Percentiles rank a stretch among this genome's conserved stretches.
Evolutionary conservation across 2,329 filamentous ascomycete species (phyloP).

Genomic region (Mycosphaerella sp.): DNA sequence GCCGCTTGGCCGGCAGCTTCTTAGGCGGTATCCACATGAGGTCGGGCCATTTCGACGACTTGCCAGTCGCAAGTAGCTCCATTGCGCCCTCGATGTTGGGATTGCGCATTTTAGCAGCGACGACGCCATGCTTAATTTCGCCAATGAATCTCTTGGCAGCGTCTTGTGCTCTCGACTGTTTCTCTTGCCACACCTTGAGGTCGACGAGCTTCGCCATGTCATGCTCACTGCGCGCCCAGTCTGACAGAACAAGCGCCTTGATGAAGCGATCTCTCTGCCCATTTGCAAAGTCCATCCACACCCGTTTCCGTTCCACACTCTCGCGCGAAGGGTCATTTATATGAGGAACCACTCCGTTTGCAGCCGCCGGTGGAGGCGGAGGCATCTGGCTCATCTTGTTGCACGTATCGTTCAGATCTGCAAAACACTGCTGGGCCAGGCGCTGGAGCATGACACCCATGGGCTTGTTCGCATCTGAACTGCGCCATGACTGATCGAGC

Average conservation of each 20-base stretch:
- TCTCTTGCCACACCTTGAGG: constrained; percentile 63
- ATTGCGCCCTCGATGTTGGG: constrained; percentile 88
- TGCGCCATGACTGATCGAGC: constrained; percentile 51
- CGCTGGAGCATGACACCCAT: constrained; percentile 69
- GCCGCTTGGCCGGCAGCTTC: constrained; percentile 62
- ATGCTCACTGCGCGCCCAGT: constrained; percentile 74
- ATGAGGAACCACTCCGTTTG: constrained; percentile 37
- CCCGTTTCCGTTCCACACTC: constrained; percentile 69
- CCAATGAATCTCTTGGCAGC: constrained; percentile 28
- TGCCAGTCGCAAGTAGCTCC: constrained; percentile 73
- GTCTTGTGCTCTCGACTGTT: constrained; percentile 37
- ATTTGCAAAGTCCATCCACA: constrained; percentile 70
- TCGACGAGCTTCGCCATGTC: constrained; percentile 86
- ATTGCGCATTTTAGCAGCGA: constrained; percentile 69
- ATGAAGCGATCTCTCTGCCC: constrained; percentile 80
- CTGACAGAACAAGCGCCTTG: constrained; percentile 81
- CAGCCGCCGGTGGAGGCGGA: constrained; percentile 41
- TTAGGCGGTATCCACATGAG: constrained; percentile 71
- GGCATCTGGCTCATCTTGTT: constrained; percentile 61
- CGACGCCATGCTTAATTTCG: constrained; percentile 65
- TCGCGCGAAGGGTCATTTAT: constrained; percentile 51
- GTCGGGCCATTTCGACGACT: constrained; percentile 71
- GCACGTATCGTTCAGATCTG: constrained; percentile 65
- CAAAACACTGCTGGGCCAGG: constrained; percentile 76
- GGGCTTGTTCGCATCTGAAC: constrained; percentile 69